phyloP scores from a whole-genome alignment of 1,139 yeast species.

The Taphrina communis region DNA sequence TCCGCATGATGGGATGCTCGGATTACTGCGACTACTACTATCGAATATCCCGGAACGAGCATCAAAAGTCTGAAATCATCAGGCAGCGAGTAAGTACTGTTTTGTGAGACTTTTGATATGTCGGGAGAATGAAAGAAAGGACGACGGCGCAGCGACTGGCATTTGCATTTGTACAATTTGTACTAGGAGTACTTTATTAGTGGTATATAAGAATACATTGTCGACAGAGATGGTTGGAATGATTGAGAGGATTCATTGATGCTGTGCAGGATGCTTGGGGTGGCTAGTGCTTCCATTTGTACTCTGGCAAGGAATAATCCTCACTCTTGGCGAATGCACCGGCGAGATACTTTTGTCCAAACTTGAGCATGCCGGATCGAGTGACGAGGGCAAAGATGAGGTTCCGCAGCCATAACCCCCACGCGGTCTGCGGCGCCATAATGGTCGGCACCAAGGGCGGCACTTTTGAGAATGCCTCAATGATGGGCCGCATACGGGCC shows the following conservation, averaged over 20 bases:
- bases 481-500: slow-evolving; percentile 13
- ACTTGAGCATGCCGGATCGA: not conserved
- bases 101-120: not conserved
- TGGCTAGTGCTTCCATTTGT: not conserved
- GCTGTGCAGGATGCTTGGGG: too few species aligned
- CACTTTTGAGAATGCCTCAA: slow-evolving; percentile 2
- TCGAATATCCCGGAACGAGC: slow-evolving; percentile 76
- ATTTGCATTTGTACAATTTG: not conserved
- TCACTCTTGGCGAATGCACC: slow-evolving; percentile 4
- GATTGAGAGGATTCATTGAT: too few species aligned
- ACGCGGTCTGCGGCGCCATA: slow-evolving; percentile 12
- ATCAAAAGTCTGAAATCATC: slow-evolving; percentile 39
- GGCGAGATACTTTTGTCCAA: not conserved
- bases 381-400: slow-evolving; percentile 3
- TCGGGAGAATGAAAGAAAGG: too few species aligned
- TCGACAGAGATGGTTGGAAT: not conserved
- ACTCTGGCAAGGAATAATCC: not conserved
- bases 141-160: not conserved
- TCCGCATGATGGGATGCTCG: slow-evolving; percentile 82
- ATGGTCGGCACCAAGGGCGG: slow-evolving; percentile 1
- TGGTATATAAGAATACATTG: not conserved
- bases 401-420: slow-evolving; percentile 4
- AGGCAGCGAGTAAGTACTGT: slow-evolving; percentile 30
- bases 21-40: slow-evolving; percentile 89
- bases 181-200: not conserved